Base-by-base conservation (phyloP, 257 asterid species). In the Linaria vulgaris region DNA sequence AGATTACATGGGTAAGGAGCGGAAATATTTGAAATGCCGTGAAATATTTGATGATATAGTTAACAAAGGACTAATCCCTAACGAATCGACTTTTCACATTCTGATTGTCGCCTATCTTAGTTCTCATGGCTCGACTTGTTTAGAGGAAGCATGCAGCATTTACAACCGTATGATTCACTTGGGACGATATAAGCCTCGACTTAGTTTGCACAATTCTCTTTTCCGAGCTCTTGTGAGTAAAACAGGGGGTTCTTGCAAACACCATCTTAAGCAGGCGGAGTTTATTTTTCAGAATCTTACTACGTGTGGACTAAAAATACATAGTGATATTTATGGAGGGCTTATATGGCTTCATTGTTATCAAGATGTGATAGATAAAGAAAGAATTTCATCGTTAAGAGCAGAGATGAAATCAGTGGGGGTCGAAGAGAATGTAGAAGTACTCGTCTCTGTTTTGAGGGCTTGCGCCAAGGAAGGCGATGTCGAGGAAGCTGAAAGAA, bases 271-370 rank as follows among this genome's bases (percentile, higher is more conserved):
- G 66, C 95, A 85, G 78, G 96, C 97, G 2, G 99, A 92, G 85
- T 90, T 87, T 60, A 77, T 92, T 57, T 89, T 77, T 56, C 94
- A 90, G 61, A 83, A 90, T 70, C 64, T 94, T 82, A 69, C 76
- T 16, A 57, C 86, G 5, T 78, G 68, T 66, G 87, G 95, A 58
- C 79, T 85, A 0, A 78, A 80, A 55, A 78, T 87, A 56, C 99
- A 87, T 69, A 72, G 53, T 56, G 94, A 89, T 81, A 78, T 94
- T 14, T 85, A 78, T 41, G 83, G 88, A 23, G 94, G 96, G 75
- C 92, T 94, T 69, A 82, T 94, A 74, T 84, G 97, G 97, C 84
- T 94, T 39, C 97, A 85, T 67, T 87, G 97, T 64, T 81, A 83
- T 78, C 99, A 94, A 69, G 94, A 90, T 56, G 76, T 65, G 22